Percentiles rank a stretch among this genome's conserved stretches.
Conservation (phyloP, 495 filamentous ascomycete genomes). For the Aspergillus bridgeri region DNA sequence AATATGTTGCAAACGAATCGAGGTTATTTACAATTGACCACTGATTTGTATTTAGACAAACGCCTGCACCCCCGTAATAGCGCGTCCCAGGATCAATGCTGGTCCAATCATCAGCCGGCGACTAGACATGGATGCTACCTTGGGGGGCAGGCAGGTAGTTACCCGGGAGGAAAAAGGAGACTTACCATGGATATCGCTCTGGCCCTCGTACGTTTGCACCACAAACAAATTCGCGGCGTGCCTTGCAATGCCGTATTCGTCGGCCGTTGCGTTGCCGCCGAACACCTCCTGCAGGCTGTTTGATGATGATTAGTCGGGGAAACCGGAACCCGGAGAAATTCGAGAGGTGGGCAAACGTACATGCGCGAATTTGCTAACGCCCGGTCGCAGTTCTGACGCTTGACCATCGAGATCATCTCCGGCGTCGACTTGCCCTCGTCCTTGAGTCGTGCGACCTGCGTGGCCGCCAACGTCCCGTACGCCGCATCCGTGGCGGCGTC, state of each 20-base stretch:
- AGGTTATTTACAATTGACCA: not conserved
- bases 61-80: constrained; percentile 67
- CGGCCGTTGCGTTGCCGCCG: constrained; percentile 93
- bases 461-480: constrained; percentile 79
- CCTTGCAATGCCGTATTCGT: constrained; percentile 91
- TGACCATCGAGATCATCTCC: constrained; percentile 99
- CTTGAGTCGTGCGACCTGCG: constrained; percentile 90
- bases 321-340: not conserved
- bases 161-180: constrained; percentile 17
- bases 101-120: constrained; percentile 17
- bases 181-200: constrained; percentile 94
- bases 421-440: constrained; percentile 82
- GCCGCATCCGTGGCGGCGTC: constrained; percentile 89
- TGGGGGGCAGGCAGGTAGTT: not conserved
- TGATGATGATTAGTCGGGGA: constrained; percentile 11
- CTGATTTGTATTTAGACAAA: constrained; percentile 46
- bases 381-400: constrained; percentile 95
- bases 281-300: constrained; percentile 86
- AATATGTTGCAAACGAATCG: no score
- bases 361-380: constrained; percentile 75
- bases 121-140: constrained; percentile 8
- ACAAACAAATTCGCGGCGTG: constrained; percentile 97
- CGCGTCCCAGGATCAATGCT: constrained; percentile 66
- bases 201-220: constrained; percentile 95
- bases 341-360: constrained; percentile 37